Evolutionary conservation across 306 rosid genomes (phyloP), one percentile per base, ranked within the genome.

Genomic region (Mimosa bimucronata): DNA sequence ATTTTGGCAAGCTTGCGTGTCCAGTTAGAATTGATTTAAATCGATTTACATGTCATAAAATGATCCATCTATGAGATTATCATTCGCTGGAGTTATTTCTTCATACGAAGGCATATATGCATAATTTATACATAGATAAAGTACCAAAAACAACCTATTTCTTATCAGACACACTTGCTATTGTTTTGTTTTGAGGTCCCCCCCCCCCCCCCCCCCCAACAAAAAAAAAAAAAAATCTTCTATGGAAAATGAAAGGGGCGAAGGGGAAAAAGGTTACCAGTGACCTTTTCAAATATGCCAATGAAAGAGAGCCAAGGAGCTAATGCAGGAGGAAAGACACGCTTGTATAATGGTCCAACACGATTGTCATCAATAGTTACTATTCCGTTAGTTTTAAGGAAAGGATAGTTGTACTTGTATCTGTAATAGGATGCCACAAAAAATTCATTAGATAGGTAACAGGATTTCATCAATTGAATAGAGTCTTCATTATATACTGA

Each of bases 321-420:
- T 34, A 85, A 18, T 30, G 83, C 50, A 68, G 88, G 88, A 77
- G 88, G 88, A 62, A 85, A 85, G 64, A 85, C 83, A 1, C 81
- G 88, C 53, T 85, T 85, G 85, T 81, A 85, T 25, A 85, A 58
- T 50, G 88, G 88, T 19, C 85, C 88, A 23, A 85, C 83, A n/a
- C 88, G 85, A 52, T 78, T 85, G 70, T 81, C 83, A 2, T 85
- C 85, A 78, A 78, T 26, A 15, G 76, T 81, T 31, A 85, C 68
- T 69, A 44, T 44, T 69, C 83, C 85, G 74, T 78, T 74, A 25
- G 83, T 75, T 69, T 81, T 83, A 68, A 85, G 79, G 70, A 85
- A 85, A 38, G 88, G 88, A 61, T 28, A 6, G 44, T 81, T 71
- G 42, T 81, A 74, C 74, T 75, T 81, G 79, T 85, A 85, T 38